Evolutionary conservation across 164 flowering plant genomes (phyloP).

Genomic region (Platanus orientalis): DNA sequence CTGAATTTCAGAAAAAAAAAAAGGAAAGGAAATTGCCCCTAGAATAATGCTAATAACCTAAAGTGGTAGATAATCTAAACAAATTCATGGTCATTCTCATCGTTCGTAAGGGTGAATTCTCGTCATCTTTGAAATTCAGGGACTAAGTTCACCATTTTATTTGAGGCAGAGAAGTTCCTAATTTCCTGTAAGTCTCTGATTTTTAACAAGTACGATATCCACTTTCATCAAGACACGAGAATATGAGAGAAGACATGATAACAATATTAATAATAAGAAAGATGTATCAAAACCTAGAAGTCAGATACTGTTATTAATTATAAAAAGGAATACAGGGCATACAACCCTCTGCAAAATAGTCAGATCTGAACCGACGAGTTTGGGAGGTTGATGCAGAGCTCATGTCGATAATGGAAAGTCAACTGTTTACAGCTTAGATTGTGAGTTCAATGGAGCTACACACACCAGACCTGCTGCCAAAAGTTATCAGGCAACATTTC

Average conservation of each 20-base stretch:
- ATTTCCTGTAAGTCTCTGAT: neutral
- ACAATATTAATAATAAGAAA: too few species aligned
- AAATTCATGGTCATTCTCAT: too few species aligned
- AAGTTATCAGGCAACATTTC: conserved; percentile 49
- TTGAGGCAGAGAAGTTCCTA: conserved; percentile 1
- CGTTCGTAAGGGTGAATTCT: neutral
- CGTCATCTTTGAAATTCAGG: conserved; percentile 6
- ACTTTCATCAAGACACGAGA: conserved; percentile 7
- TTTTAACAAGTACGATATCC: neutral
- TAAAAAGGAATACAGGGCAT: conserved; percentile 35
- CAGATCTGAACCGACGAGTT: conserved; percentile 43
- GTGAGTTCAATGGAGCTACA: conserved; percentile 62
- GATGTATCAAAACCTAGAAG: conserved; percentile 3
- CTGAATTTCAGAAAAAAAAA: conserved; percentile 3
- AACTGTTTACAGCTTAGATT: conserved; percentile 50
- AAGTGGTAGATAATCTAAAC: too few species aligned
- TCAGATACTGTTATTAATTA: conserved; percentile 23
- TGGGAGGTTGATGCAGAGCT: conserved; percentile 55
- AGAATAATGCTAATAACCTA: conserved; percentile 1
- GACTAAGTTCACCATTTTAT: neutral
- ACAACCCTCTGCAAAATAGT: conserved; percentile 47
- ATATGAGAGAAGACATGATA: conserved; percentile 2
- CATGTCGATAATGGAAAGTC: conserved; percentile 41
- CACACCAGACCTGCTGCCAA: conserved; percentile 72
- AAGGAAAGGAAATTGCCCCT: neutral